Percentiles rank a stretch among this genome's conserved stretches.
Evolutionary conservation across 129 eudicot species (phyloP).

Genomic region (Logfia minima): DNA sequence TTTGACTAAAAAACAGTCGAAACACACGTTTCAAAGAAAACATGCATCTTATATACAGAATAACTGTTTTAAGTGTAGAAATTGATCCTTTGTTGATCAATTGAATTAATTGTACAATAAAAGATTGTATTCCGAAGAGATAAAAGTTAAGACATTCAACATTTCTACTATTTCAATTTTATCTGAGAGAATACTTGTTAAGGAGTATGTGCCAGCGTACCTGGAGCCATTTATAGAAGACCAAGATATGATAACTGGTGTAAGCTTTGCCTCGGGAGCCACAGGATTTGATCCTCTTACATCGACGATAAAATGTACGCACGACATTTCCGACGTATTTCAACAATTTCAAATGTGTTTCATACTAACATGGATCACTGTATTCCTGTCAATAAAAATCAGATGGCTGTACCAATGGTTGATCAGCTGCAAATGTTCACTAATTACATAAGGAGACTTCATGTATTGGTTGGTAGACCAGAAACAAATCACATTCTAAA

Average conservation of each 20-base stretch:
- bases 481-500: slow-evolving; percentile 37
- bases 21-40: too few relatives aligned
- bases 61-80: too few relatives aligned
- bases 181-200: slow-evolving; percentile 66
- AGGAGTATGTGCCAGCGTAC: slow-evolving; percentile 67
- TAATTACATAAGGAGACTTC: slow-evolving; percentile 50
- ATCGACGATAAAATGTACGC: slow-evolving; percentile 48
- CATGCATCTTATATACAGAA: too few relatives aligned
- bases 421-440: slow-evolving; percentile 60
- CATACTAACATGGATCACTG: not conserved
- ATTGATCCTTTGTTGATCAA: too few relatives aligned
- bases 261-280: slow-evolving; percentile 83
- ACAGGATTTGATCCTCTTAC: slow-evolving; percentile 80
- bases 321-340: slow-evolving; percentile 25
- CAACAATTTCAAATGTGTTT: not conserved
- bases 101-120: too few relatives aligned
- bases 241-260: slow-evolving; percentile 67
- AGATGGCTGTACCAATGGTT: slow-evolving; percentile 59
- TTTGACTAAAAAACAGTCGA: not conserved
- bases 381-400: not conserved
- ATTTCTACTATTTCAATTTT: slow-evolving; percentile 6
- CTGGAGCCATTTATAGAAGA: slow-evolving; percentile 54
- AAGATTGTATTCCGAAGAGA: too few relatives aligned
- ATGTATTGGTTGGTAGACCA: slow-evolving; percentile 45
- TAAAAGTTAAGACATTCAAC: not conserved